Percentiles rank a stretch among this genome's conserved stretches.
These are phyloP conservation scores for Saussurea involucrata DNA, from an alignment of 129 eudicot species.

Conservation along the genomic window DNA sequence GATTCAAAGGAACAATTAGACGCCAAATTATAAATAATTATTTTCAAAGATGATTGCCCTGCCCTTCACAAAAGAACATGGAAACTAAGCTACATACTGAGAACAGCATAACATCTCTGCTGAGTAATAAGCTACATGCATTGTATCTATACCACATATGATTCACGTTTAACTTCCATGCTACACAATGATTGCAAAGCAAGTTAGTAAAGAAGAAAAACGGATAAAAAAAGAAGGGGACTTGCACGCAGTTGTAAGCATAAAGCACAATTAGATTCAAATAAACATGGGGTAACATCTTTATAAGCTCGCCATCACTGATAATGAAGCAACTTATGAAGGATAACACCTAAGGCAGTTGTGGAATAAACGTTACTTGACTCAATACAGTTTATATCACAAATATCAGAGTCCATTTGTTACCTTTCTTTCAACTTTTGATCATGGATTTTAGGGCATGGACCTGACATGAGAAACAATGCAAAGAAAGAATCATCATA, in stretches of 20 bases:
- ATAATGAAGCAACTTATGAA: not conserved
- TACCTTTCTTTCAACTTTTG: constrained; percentile 96
- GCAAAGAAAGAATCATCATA: constrained; percentile 7
- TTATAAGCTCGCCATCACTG: not conserved
- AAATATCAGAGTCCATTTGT: not conserved
- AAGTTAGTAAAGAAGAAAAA: constrained; percentile 1
- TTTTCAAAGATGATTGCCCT: not conserved
- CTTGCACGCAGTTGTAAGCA: constrained; percentile 1
- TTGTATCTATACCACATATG: constrained; percentile 35
- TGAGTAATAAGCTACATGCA: constrained; percentile 5
- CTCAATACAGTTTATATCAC: not conserved
- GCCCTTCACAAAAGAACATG: not conserved
- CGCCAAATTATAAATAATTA: not conserved
- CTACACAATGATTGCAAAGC: constrained; percentile 32
- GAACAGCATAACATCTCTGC: not conserved
- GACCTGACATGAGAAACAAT: constrained; percentile 43
- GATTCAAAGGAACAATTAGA: not conserved
- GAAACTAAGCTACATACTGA: not conserved
- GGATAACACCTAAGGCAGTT: not conserved
- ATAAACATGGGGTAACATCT: not conserved
- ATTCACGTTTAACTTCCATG: constrained; percentile 30
- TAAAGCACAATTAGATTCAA: constrained; percentile 1
- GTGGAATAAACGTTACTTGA: not conserved
- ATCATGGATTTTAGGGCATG: constrained; percentile 88
- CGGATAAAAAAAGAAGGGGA: not conserved